Evolutionary conservation across 768 basidiomycete genomes (phyloP).

Genomic region (Mycena sanguinolenta): DNA sequence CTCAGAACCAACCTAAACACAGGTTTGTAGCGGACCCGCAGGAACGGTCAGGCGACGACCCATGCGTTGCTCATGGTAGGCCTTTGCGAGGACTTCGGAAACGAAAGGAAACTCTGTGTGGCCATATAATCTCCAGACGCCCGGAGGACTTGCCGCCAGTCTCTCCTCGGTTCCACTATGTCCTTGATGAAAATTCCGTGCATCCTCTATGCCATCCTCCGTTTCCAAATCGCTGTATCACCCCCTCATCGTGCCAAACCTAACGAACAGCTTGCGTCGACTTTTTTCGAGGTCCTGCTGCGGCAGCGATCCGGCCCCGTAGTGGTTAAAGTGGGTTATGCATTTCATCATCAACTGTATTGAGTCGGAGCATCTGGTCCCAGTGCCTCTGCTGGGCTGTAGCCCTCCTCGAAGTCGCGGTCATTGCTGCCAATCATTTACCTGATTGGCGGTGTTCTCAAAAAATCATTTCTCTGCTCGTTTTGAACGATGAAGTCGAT

Average conservation of each 20-base stretch:
- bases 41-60: constrained; percentile 33
- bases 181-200: constrained; percentile 58
- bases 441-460: constrained; percentile 40
- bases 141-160: constrained; percentile 14
- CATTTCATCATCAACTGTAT: neutral
- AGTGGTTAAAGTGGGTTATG: constrained; percentile 50
- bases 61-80: constrained; percentile 26
- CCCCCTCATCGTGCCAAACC: constrained; percentile 57
- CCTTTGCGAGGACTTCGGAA: constrained; percentile 35
- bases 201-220: constrained; percentile 57
- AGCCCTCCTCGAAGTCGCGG: constrained; percentile 53
- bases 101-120: constrained; percentile 30
- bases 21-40: constrained; percentile 33
- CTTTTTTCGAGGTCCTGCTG: constrained; percentile 53
- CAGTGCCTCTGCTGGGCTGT: constrained; percentile 55
- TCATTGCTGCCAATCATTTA: constrained; percentile 49
- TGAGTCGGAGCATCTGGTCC: constrained; percentile 16
- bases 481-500: constrained; percentile 38
- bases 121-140: constrained; percentile 33
- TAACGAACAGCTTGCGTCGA: constrained; percentile 51
- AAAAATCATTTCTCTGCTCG: constrained; percentile 45
- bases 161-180: constrained; percentile 36
- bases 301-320: constrained; percentile 50
- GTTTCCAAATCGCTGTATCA: constrained; percentile 59
- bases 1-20: constrained; percentile 25